Percentiles rank a stretch among this genome's conserved stretches.
phyloP scores from a whole-genome alignment of 2,329 filamentous ascomycete genomes.

The Colletotrichum cereale region DNA sequence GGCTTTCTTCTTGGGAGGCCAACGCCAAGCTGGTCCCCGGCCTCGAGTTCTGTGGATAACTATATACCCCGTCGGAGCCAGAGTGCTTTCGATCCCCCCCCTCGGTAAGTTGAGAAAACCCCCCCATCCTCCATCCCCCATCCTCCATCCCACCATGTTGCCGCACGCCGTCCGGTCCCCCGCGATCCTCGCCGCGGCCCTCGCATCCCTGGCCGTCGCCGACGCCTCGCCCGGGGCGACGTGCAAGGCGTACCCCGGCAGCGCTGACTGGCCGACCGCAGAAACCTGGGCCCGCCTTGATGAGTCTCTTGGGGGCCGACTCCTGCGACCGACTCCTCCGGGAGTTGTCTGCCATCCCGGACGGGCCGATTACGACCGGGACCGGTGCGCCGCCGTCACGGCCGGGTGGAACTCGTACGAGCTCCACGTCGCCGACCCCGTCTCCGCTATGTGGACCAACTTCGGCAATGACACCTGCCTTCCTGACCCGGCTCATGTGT shows the following conservation, averaged over 20 bases:
- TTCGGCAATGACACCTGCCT: conserved; percentile 65
- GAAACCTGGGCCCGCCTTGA: conserved; percentile 61
- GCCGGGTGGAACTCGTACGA: conserved; percentile 39
- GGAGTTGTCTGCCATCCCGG: conserved; percentile 59
- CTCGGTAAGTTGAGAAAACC: background rate
- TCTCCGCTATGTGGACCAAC: conserved; percentile 55
- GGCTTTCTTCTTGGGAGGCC: background rate
- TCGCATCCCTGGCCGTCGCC: background rate
- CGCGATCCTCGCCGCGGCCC: background rate
- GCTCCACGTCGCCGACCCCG: conserved; percentile 51
- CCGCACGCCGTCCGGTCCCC: background rate
- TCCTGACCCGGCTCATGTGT: conserved; percentile 54
- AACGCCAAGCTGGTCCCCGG: too few relatives aligned
- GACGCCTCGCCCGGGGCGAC: background rate
- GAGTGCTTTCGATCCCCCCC: background rate
- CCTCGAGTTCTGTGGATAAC: too few relatives aligned
- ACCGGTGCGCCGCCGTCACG: conserved; percentile 47
- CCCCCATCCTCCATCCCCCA: too few relatives aligned
- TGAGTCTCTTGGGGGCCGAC: conserved; percentile 55
- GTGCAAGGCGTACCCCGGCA: conserved; percentile 63
- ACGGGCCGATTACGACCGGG: conserved; percentile 48
- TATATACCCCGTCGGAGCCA: background rate
- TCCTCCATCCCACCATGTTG: background rate
- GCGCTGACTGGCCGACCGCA: conserved; percentile 60
- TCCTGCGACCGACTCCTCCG: conserved; percentile 58